Base-by-base conservation (phyloP, 257 asterid species). In the Cinchona pubescens region DNA sequence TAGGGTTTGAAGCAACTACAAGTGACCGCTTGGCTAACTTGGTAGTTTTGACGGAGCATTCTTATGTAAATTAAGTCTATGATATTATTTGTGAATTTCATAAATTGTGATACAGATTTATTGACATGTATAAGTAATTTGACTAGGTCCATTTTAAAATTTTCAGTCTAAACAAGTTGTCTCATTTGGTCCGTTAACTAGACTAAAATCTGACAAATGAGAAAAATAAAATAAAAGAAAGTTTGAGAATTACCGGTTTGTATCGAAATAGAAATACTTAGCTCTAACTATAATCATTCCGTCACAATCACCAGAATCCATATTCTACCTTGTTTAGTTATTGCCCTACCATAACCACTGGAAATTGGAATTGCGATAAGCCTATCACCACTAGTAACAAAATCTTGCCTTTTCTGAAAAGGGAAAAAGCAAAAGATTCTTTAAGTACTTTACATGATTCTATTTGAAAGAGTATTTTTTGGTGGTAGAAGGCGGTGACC, bases 391-490 rank as follows among this genome's bases (percentile, higher is more conserved):
- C 7, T 35, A 5, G 2, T 8, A 3, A 38, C 43, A 40, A 38
- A 25, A 67, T 67, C 71, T 67, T 11, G 35, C 21, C 55, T 40
- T n/a, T 67, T 46, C 48, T 46, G 48, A 67, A 67, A 66, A 25
- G 35, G 71, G 65, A 12, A 38, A 40, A 63, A 66, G 51, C 21
- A 23, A 66, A 66, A n/a, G 23, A 40, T 66, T 5, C 18, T n/a
- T 12, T 1, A 21, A 23, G 71, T 40, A 66, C 71, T 21, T 42
- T 15, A 35, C 46, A 40, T 32, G 35, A 43, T 46, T n/a, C 8
- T 25, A 2, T 66, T 66, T 66, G 48, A 35, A 48, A 64, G 68
- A 23, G 64, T 25, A 27, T 25, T 19, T 19, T 56, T 23, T 4
- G 42, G 42, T 35, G 48, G 69, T 7, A 64, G 30, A 38, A 64